Percentiles rank a stretch among this genome's conserved stretches.
Evolutionary conservation across 495 filamentous ascomycete species (phyloP).

Genomic region (Sordaria brevicollis): DNA sequence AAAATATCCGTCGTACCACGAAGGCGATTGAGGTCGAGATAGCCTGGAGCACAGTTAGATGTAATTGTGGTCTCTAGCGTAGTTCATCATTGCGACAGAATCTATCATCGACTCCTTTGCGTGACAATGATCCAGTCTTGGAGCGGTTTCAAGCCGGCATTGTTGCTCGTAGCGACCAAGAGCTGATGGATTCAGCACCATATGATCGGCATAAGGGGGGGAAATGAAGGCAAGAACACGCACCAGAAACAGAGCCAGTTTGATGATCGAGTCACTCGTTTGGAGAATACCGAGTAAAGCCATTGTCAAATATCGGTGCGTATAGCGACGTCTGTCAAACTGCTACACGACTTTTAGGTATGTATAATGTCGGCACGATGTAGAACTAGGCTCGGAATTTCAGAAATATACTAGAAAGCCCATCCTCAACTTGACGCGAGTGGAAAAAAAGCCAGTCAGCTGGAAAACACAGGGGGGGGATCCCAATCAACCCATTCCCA

Average conservation of each 20-base stretch:
- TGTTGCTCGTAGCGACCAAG: neutral
- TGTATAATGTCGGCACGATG: neutral
- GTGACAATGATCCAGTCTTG: neutral
- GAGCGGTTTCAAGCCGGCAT: neutral
- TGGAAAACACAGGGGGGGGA: neutral
- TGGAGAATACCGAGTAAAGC: neutral
- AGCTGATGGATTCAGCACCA: neutral
- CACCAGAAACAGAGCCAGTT: neutral
- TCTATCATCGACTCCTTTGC: neutral
- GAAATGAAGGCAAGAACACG: neutral
- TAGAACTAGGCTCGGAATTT: neutral
- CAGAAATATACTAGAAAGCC: neutral
- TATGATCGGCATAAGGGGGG: neutral
- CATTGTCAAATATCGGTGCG: neutral
- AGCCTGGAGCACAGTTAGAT: neutral
- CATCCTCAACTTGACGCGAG: neutral
- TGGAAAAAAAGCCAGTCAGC: neutral
- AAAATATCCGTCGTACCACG: neutral
- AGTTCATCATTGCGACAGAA: neutral
- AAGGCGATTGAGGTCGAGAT: neutral
- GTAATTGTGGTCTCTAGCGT: too few species aligned
- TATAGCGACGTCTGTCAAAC: neutral
- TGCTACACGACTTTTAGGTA: neutral
- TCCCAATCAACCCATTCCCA: neutral
- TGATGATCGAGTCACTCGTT: neutral